Conservation (phyloP, 495 filamentous ascomycete species). For the Evernia prunastri region DNA sequence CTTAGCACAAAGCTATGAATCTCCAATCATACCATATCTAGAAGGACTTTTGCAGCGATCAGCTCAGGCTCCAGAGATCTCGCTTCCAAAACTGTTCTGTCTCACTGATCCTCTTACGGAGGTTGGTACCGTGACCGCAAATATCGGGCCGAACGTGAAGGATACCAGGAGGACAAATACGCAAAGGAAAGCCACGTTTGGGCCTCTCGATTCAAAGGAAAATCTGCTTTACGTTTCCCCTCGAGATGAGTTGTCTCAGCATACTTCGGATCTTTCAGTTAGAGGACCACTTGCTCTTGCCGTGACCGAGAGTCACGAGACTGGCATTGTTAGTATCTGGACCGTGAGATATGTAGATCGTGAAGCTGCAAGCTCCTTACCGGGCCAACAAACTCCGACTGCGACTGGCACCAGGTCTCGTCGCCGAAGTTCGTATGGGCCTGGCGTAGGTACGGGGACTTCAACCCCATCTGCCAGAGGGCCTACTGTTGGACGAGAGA, state of each 20-base stretch:
- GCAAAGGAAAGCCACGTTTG: slow-evolving; percentile 36
- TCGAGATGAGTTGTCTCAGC: slow-evolving; percentile 42
- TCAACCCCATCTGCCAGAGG: slow-evolving; percentile 63
- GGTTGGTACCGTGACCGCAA: slow-evolving; percentile 72
- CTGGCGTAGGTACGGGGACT: slow-evolving; percentile 68
- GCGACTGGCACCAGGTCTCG: slow-evolving; percentile 53
- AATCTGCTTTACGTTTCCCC: slow-evolving; percentile 73
- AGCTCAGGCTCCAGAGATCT: slow-evolving; percentile 49
- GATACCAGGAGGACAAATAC: slow-evolving; percentile 16
- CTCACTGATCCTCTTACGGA: slow-evolving; percentile 84
- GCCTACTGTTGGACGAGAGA: slow-evolving; percentile 46
- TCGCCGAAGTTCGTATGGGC: slow-evolving; percentile 78
- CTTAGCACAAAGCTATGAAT: slow-evolving; percentile 27
- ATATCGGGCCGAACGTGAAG: slow-evolving; percentile 22
- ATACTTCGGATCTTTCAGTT: slow-evolving; percentile 14
- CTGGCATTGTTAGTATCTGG: slow-evolving; percentile 73
- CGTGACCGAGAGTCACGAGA: slow-evolving; percentile 70
- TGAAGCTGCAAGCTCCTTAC: slow-evolving; percentile 45
- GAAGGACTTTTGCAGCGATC: slow-evolving; percentile 27
- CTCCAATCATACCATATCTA: slow-evolving; percentile 21
- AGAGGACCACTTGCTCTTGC: slow-evolving; percentile 59
- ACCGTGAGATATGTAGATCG: slow-evolving; percentile 60
- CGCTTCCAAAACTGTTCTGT: slow-evolving; percentile 73
- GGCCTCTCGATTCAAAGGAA: slow-evolving; percentile 59
- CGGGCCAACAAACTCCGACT: slow-evolving; percentile 41